Conservation (phyloP, 2,329 filamentous ascomycete genomes). For the Fonsecaea erecta region DNA sequence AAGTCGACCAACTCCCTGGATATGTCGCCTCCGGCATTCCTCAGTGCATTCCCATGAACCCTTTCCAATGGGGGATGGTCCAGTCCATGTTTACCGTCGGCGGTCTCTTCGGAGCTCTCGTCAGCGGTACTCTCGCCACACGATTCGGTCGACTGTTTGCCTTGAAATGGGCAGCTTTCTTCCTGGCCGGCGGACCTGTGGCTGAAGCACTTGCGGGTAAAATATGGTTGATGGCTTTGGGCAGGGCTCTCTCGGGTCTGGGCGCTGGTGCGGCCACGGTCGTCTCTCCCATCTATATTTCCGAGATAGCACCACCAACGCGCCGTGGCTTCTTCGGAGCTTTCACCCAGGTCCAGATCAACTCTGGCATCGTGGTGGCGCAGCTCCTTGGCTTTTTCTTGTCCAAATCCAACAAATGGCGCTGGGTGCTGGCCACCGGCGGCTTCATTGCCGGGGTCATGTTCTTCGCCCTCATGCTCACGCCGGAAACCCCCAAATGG, state of each 20-base stretch:
- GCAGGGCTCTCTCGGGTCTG: slow-evolving; percentile 78
- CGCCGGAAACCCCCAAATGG: slow-evolving; percentile 88
- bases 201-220: slow-evolving; percentile 73
- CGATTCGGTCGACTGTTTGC: slow-evolving; percentile 73
- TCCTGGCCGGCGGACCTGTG: slow-evolving; percentile 76
- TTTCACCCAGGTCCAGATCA: slow-evolving; percentile 93
- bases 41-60: slow-evolving; percentile 88
- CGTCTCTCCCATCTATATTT: slow-evolving; percentile 91
- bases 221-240: slow-evolving; percentile 70
- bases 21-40: slow-evolving; percentile 38
- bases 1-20: slow-evolving; percentile 57
- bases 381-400: slow-evolving; percentile 87
- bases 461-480: slow-evolving; percentile 68
- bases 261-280: slow-evolving; percentile 89
- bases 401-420: slow-evolving; percentile 78
- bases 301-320: slow-evolving; percentile 78
- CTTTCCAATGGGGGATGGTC: slow-evolving; percentile 79
- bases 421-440: slow-evolving; percentile 77
- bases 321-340: slow-evolving; percentile 78
- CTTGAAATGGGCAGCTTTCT: slow-evolving; percentile 76
- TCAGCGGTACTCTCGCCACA: slow-evolving; percentile 78
- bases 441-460: slow-evolving; percentile 71
- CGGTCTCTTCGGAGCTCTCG: slow-evolving; percentile 80
- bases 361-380: slow-evolving; percentile 81
- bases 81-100: slow-evolving; percentile 91